Base-by-base conservation (phyloP, 495 filamentous ascomycete genomes). In the Chlorociboria aeruginascens region DNA sequence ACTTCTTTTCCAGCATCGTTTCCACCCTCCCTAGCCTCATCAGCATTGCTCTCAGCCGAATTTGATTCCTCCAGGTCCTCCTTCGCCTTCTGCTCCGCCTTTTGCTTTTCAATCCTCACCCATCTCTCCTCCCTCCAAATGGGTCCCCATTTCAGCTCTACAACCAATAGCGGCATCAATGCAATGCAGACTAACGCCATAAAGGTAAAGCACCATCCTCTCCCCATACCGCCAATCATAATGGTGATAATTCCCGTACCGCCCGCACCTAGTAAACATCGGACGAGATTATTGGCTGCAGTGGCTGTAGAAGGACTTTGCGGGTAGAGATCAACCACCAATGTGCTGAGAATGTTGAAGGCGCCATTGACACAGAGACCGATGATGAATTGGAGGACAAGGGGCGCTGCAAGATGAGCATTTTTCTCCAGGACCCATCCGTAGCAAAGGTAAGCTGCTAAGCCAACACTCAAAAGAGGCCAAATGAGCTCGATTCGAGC, bases 171-270 rank as follows among this genome's bases (percentile, higher is more conserved):
- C 0, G 57, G 57, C 38, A 42, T 49, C 10, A 49, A 34, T 8
- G 35, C 54, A 9, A 53, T 50, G 33, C 57, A 60, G 6, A 74
- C 67, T 49, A 32, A 70, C 6, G 43, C 30, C 46, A 82, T 65
- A 46, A 86, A 78, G 0, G 81, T 82, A 59, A 80, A 84, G 31
- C 78, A 78, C 74, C 81, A 84, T 0, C 81, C 78, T n/a, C 71
- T 62, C 3, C 76, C 78, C 70, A 83, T 82, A 3, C 64, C 63
- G 4, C 67, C 58, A 32, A 83, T 64, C 68, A 84, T 81, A 6
- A 75, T 74, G 46, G 76, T 72, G 45, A 85, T 73, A 11, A 76
- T 65, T 0, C 72, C 81, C 11, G 81, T 81, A 3, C 77, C 77
- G 6, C 66, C 81, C 2, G 79, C 80, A 6, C 80, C 80, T 28